Conservation (phyloP, 179 eudicot species). For the Beta macrorhiza region DNA sequence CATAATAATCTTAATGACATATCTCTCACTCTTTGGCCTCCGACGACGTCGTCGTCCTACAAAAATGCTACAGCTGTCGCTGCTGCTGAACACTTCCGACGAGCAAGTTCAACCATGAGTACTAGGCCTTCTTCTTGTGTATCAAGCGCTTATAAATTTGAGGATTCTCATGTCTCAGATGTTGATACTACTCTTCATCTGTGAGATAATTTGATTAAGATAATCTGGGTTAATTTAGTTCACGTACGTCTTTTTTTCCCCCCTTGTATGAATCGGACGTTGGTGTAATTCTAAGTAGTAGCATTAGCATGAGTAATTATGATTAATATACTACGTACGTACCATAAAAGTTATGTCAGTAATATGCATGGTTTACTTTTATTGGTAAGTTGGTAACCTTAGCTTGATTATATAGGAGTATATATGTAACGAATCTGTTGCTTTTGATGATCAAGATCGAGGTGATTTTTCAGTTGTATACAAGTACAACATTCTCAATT, state of each 20-base stretch:
- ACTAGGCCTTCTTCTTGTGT: not conserved
- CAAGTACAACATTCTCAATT: too few species aligned
- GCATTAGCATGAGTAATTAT: conserved; percentile 11
- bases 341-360: conserved; percentile 12
- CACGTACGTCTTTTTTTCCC: not conserved
- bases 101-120: not conserved
- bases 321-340: conserved; percentile 6
- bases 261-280: not conserved
- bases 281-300: conserved; percentile 19
- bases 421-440: not conserved
- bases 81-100: not conserved
- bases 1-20: conserved; percentile 20
- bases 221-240: not conserved
- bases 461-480: too few species aligned
- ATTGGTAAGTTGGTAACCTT: not conserved
- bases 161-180: conserved; percentile 39
- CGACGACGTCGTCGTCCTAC: conserved; percentile 18
- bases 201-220: conserved; percentile 20
- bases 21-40: conserved; percentile 41
- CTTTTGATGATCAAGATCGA: too few species aligned
- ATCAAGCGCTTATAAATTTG: conserved; percentile 18
- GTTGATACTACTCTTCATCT: conserved; percentile 87
- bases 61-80: not conserved
- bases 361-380: conserved; percentile 8
- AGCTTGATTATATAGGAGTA: not conserved